Conservation (phyloP, 371 early-diverging fungal species). For the Mucor ambiguus region DNA sequence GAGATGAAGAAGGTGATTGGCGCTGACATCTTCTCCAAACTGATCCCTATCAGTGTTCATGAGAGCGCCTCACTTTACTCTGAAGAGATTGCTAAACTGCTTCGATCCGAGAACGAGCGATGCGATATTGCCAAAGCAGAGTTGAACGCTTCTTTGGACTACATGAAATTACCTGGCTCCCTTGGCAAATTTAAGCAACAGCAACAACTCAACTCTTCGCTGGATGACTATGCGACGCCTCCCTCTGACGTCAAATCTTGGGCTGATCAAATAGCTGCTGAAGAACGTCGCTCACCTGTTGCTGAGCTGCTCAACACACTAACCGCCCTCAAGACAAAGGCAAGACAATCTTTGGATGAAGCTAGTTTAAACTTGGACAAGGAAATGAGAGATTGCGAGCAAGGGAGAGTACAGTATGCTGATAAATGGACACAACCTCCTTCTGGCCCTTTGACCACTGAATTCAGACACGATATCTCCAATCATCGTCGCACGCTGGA, state of each 20-base stretch:
- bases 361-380: constrained; percentile 69
- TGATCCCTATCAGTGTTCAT: constrained; percentile 92
- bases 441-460: constrained; percentile 70
- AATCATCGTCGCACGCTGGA: constrained; percentile 82
- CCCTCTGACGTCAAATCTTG: constrained; percentile 65
- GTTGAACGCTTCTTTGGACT: constrained; percentile 79
- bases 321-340: constrained; percentile 61
- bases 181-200: constrained; percentile 76
- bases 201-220: constrained; percentile 47
- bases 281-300: constrained; percentile 46
- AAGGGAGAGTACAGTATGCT: constrained; percentile 71
- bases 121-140: constrained; percentile 88
- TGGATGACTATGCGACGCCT: constrained; percentile 61
- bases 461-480: constrained; percentile 77
- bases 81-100: constrained; percentile 92
- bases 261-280: constrained; percentile 60
- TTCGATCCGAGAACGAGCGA: constrained; percentile 77
- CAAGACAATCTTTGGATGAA: constrained; percentile 67
- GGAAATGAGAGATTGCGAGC: constrained; percentile 87
- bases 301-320: constrained; percentile 61
- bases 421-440: constrained; percentile 88
- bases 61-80: constrained; percentile 92
- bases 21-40: constrained; percentile 82
- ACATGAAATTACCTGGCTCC: constrained; percentile 81
- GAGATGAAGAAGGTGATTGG: constrained; percentile 80